Conservation (phyloP, 192 early-diverging fungal genomes). For the Umbelopsis sp. region DNA sequence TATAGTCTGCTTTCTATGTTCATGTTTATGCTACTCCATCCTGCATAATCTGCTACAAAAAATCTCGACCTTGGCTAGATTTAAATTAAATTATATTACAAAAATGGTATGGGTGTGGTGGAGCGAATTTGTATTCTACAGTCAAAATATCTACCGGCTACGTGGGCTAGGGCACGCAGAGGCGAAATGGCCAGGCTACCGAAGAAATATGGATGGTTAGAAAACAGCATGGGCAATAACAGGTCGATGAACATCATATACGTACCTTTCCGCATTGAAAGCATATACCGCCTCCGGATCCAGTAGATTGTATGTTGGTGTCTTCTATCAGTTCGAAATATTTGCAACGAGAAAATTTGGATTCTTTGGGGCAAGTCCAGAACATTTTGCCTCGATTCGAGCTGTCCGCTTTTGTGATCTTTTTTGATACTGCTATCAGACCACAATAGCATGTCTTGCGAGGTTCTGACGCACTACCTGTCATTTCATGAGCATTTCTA, state of each 20-base stretch:
- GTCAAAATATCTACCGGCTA: neutral
- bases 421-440: neutral
- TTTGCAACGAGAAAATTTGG: slow-evolving; percentile 10
- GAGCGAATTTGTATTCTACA: neutral
- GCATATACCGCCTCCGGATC: neutral
- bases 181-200: slow-evolving; percentile 2
- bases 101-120: neutral
- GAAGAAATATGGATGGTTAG: neutral
- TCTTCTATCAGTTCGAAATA: slow-evolving; percentile 22
- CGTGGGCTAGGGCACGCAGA: neutral
- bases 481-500: neutral
- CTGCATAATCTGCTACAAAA: no score
- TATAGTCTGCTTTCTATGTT: no score
- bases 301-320: neutral
- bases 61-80: no score
- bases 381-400: slow-evolving; percentile 19
- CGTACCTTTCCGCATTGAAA: slow-evolving; percentile 10
- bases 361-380: slow-evolving; percentile 16
- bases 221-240: neutral
- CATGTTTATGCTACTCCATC: no score
- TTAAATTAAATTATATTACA: no score
- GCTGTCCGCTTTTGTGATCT: slow-evolving; percentile 3
- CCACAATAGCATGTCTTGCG: slow-evolving; percentile 14
- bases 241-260: no score
- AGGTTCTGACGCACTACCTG: neutral